phyloP scores from a whole-genome alignment of 805 yeast genomes.

The Candida insectalens region DNA sequence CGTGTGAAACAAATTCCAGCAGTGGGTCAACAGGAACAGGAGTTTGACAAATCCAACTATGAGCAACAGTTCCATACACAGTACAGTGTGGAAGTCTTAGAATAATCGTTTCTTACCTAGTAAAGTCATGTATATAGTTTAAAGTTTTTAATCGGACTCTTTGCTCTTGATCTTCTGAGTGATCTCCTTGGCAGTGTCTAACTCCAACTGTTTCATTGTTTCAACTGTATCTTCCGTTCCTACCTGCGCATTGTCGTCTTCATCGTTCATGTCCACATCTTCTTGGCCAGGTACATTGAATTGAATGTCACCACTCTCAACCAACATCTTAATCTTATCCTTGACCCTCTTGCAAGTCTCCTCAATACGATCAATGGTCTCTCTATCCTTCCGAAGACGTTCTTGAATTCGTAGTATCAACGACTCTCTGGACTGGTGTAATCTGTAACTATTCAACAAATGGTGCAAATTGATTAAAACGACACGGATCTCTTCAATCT shows the following conservation, averaged over 20 bases:
- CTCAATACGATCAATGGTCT: constrained; percentile 33
- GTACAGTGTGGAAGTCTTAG: constrained; percentile 5
- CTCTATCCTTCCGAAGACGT: constrained; percentile 36
- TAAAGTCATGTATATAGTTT: no score
- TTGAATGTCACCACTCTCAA: constrained; percentile 13
- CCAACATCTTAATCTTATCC: constrained; percentile 21
- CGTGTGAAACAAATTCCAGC: constrained; percentile 13
- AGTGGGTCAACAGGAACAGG: constrained; percentile 14
- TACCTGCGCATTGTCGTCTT: no score
- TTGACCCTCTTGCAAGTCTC: constrained; percentile 31
- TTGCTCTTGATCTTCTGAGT: not conserved
- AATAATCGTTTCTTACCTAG: no score
- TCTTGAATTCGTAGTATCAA: constrained; percentile 64
- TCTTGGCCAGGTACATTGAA: constrained; percentile 1
- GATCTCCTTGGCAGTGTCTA: no score
- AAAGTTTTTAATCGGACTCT: not conserved
- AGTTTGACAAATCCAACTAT: constrained; percentile 8
- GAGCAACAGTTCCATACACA: constrained; percentile 5
- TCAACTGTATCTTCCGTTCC: no score
- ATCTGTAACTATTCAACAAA: constrained; percentile 81
- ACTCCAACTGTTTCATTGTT: no score
- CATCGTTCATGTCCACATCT: not conserved
- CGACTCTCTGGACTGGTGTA: constrained; percentile 91
- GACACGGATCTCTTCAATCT: constrained; percentile 71
- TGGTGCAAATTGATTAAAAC: constrained; percentile 88